A percentile compares a stretch with the other conserved stretches of the same genome.
These are phyloP conservation scores for Pistacia integerrima DNA, from an alignment of 345 rosid species.

Conservation along the genomic window DNA sequence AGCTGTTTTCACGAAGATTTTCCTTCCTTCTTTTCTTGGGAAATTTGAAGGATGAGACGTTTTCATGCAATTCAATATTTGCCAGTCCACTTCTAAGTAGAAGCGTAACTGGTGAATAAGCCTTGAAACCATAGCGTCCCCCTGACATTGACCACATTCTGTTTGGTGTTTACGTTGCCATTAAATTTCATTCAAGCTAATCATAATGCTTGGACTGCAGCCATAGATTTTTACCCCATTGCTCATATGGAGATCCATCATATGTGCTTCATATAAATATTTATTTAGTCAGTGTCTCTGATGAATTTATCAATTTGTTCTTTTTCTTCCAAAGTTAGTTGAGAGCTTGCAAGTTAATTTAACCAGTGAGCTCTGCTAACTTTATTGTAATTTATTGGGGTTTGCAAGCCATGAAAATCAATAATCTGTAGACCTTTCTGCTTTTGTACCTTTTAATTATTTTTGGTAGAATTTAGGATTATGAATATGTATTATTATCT, in stretches of 20 bases:
- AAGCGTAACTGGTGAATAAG: background rate
- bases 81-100: background rate
- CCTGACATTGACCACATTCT: background rate
- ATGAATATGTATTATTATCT: background rate
- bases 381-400: background rate
- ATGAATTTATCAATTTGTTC: background rate
- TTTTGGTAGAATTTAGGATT: background rate
- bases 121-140: background rate
- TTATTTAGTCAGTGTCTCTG: background rate
- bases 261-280: constrained; percentile 1
- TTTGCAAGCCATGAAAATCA: background rate
- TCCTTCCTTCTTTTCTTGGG: too few relatives aligned
- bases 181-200: background rate
- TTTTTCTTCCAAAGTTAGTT: background rate
- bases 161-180: background rate
- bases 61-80: background rate
- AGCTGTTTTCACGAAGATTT: too few relatives aligned
- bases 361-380: background rate
- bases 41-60: too few relatives aligned
- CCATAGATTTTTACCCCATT: background rate
- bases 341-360: background rate
- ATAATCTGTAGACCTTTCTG: background rate
- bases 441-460: background rate
- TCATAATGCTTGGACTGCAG: background rate
- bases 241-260: background rate